Conservation (phyloP, 495 filamentous ascomycete species). For the Thozetella sp. region DNA sequence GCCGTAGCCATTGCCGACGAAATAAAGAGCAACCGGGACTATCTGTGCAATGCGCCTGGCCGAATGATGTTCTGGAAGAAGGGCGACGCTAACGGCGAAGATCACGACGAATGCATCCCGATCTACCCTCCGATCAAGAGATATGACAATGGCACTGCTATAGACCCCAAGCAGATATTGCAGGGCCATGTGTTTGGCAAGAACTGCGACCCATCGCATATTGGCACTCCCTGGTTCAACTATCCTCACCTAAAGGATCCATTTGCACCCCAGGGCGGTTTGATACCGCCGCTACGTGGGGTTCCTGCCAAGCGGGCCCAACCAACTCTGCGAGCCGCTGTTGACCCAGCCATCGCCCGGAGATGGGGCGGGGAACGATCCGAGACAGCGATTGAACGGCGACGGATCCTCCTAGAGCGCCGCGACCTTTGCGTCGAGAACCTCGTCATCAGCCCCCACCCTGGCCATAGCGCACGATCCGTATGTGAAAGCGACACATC, state of each 20-base stretch:
- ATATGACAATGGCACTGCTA: background rate
- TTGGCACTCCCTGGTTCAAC: background rate
- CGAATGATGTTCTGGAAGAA: background rate
- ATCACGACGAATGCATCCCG: background rate
- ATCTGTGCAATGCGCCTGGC: background rate
- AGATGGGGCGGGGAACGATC: background rate
- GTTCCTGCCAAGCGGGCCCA: background rate
- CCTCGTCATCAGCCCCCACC: background rate
- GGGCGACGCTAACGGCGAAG: no score
- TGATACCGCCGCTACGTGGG: no score
- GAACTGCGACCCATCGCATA: background rate
- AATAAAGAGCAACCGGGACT: background rate
- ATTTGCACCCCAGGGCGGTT: no score
- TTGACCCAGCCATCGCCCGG: background rate
- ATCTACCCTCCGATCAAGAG: background rate
- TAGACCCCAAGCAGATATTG: background rate
- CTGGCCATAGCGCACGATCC: background rate
- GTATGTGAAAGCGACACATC: background rate
- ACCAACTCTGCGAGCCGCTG: background rate
- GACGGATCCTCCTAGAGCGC: background rate
- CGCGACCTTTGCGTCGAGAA: background rate
- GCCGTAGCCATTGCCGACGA: background rate
- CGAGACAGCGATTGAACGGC: background rate
- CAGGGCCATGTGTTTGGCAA: background rate
- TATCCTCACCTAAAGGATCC: background rate